Percentiles rank a stretch among this genome's conserved stretches.
Conservation (phyloP, 1,284 basidiomycete species). For the Rugiboletus extremiorientalis region DNA sequence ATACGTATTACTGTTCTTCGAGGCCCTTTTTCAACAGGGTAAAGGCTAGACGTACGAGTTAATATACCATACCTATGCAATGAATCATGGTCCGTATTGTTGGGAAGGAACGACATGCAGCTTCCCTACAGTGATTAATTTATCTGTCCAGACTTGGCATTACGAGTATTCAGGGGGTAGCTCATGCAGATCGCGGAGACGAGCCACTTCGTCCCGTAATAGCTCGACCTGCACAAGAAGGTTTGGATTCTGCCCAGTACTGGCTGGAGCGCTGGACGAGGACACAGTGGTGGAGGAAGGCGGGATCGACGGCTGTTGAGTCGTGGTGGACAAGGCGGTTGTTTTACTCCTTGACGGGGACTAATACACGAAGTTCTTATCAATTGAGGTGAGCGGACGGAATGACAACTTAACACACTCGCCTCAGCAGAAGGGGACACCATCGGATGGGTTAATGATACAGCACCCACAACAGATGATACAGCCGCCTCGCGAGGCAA, state of each 20-base stretch:
- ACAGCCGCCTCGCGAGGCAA: neutral
- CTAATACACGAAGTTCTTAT: neutral
- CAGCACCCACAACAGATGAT: neutral
- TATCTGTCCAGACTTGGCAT: too few relatives aligned
- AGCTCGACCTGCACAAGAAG: conserved; percentile 6
- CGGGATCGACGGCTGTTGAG: neutral
- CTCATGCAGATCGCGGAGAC: conserved; percentile 1
- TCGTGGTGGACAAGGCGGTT: fast-evolving
- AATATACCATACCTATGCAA: too few relatives aligned
- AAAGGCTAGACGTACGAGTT: too few relatives aligned
- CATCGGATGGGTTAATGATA: too few relatives aligned
- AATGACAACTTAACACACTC: neutral
- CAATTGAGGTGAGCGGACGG: too few relatives aligned
- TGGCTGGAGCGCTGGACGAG: neutral
- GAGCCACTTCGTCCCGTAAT: conserved; percentile 15
- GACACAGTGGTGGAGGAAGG: neutral
- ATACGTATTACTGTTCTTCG: too few relatives aligned
- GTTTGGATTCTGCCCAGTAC: neutral
- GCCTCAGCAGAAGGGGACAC: neutral
- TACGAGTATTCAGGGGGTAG: conserved; percentile 8
- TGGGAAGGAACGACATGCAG: too few relatives aligned
- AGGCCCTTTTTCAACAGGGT: too few relatives aligned
- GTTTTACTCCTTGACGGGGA: neutral
- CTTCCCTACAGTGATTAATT: too few relatives aligned
- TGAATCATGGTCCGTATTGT: too few relatives aligned